phyloP scores from a whole-genome alignment of 2,329 filamentous ascomycete species.

The Aspergillus novoparasiticus region DNA sequence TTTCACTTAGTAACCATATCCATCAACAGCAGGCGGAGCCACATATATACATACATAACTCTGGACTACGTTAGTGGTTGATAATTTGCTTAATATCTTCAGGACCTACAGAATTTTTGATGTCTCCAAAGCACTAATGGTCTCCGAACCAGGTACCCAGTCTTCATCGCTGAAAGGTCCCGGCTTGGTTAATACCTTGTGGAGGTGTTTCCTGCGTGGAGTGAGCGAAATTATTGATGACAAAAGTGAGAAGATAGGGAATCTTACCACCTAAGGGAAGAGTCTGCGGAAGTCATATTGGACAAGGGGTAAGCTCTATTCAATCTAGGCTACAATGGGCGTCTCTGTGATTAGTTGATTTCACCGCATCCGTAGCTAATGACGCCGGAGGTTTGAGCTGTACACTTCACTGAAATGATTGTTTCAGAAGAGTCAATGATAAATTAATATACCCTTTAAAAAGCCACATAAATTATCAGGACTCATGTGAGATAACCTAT shows the following conservation, averaged over 20 bases:
- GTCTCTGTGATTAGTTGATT: neutral
- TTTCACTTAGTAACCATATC: slow-evolving; percentile 32
- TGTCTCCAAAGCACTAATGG: slow-evolving; percentile 61
- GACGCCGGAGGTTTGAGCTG: neutral
- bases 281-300: slow-evolving; percentile 18
- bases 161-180: slow-evolving; percentile 80
- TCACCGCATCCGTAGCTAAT: neutral
- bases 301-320: slow-evolving; percentile 9
- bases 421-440: neutral
- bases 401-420: neutral
- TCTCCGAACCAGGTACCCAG: slow-evolving; percentile 54
- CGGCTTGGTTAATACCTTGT: slow-evolving; percentile 73
- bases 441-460: too few species aligned
- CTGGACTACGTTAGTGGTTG: slow-evolving; percentile 40
- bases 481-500: neutral
- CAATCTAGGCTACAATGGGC: neutral
- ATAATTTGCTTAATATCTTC: neutral
- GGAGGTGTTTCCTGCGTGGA: slow-evolving; percentile 72
- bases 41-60: slow-evolving; percentile 52
- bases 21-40: neutral
- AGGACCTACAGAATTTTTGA: slow-evolving; percentile 72
- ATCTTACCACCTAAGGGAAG: slow-evolving; percentile 22
- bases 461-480: neutral
- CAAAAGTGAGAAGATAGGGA: neutral
- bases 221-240: slow-evolving; percentile 17